phyloP scores from a whole-genome alignment of 371 early-diverging fungal genomes.

The Parasitella parasitica region DNA sequence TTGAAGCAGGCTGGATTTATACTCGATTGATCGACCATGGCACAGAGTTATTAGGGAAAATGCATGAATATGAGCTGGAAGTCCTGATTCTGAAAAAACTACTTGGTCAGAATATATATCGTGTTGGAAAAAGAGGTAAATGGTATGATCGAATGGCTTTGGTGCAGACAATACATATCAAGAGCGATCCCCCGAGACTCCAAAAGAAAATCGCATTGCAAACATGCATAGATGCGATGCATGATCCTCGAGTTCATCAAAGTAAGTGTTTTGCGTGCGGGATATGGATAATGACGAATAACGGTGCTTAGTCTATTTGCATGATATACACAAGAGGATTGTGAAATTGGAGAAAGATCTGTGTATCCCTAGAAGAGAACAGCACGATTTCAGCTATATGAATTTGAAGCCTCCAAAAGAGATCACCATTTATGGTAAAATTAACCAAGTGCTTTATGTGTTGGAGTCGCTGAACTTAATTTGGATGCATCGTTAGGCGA shows the following conservation, averaged over 20 bases:
- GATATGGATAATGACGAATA: neutral
- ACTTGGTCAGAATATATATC: constrained; percentile 58
- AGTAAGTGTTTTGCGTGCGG: constrained; percentile 18
- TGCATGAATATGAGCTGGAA: constrained; percentile 62
- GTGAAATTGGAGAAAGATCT: constrained; percentile 51
- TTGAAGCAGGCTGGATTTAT: constrained; percentile 67
- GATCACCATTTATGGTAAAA: constrained; percentile 40
- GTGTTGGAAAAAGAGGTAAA: constrained; percentile 59
- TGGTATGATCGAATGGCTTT: constrained; percentile 76
- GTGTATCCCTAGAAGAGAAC: constrained; percentile 53
- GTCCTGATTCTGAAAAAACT: constrained; percentile 56
- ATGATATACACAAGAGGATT: constrained; percentile 41
- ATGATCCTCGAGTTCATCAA: constrained; percentile 56
- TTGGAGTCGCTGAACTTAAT: too few relatives aligned
- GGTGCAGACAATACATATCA: constrained; percentile 57
- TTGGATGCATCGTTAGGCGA: constrained; percentile 26
- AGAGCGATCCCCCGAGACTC: constrained; percentile 22
- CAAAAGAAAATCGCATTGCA: constrained; percentile 51
- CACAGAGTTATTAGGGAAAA: constrained; percentile 51
- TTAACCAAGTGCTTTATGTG: too few relatives aligned
- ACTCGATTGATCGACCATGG: constrained; percentile 63
- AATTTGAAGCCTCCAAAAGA: constrained; percentile 43
- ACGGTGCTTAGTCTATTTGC: constrained; percentile 27
- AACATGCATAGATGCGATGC: constrained; percentile 55
- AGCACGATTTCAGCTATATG: constrained; percentile 59